A percentile compares a stretch with the other conserved stretches of the same genome.
Evolutionary conservation across 2,329 filamentous ascomycete species (phyloP).

Genomic region (Aureobasidium uvarum): DNA sequence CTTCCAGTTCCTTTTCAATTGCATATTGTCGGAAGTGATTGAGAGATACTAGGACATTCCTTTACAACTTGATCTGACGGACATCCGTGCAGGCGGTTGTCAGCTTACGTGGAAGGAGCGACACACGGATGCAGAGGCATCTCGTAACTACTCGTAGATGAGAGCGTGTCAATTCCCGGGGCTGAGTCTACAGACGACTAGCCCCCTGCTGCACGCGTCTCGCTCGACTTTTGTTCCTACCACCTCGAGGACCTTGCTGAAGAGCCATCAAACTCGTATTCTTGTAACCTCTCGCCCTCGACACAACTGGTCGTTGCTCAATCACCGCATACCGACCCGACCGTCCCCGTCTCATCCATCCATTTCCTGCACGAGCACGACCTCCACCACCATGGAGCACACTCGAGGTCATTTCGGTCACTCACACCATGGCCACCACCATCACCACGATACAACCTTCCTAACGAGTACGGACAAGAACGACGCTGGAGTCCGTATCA

Average conservation of each 20-base stretch:
- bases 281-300: slow-evolving; percentile 13
- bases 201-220: slow-evolving; percentile 20
- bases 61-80: not conserved
- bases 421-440: slow-evolving; percentile 60
- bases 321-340: slow-evolving; percentile 30
- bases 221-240: slow-evolving; percentile 12
- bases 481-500: slow-evolving; percentile 92
- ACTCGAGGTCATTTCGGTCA: slow-evolving; percentile 37
- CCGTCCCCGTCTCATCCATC: not conserved
- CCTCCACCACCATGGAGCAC: slow-evolving; percentile 29
- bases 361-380: slow-evolving; percentile 11
- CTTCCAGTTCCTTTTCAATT: not conserved
- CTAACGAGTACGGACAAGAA: slow-evolving; percentile 79
- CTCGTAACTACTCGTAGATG: slow-evolving; percentile 1
- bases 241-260: not conserved
- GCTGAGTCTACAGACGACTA: slow-evolving; percentile 25
- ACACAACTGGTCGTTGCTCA: slow-evolving; percentile 39
- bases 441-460: slow-evolving; percentile 82
- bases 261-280: slow-evolving; percentile 12
- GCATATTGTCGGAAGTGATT: not conserved
- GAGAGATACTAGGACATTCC: not conserved
- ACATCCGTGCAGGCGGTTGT: not conserved
- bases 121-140: slow-evolving; percentile 4
- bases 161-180: slow-evolving; percentile 18
- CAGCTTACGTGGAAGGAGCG: slow-evolving; percentile 1